Percentiles rank a stretch among this genome's conserved stretches.
phyloP scores from a whole-genome alignment of 2,329 filamentous ascomycete species.

The Colletotrichum theobromicola region DNA sequence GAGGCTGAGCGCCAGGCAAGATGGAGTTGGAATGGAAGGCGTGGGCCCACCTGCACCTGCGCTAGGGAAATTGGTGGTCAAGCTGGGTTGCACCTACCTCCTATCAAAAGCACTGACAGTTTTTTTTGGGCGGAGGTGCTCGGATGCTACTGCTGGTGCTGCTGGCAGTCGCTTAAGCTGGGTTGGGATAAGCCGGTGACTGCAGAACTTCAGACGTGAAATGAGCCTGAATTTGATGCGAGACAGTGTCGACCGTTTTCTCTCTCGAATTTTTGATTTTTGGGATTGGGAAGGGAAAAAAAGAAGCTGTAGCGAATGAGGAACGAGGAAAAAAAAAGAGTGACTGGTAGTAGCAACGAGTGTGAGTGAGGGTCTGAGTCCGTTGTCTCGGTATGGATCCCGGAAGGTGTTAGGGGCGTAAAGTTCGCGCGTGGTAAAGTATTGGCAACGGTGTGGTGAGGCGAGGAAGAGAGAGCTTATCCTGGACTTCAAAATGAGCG shows the following conservation, averaged over 20 bases:
- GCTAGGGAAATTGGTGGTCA: constrained; percentile 20
- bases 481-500: not conserved
- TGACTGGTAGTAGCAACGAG: constrained; percentile 1
- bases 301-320: not conserved
- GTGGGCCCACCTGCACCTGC: constrained; percentile 15
- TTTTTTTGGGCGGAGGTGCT: not conserved
- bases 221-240: not conserved
- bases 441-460: not conserved
- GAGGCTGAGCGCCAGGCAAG: constrained; percentile 19
- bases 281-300: not conserved
- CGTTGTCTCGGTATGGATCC: not conserved
- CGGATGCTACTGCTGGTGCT: not conserved
- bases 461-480: not conserved
- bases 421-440: not conserved
- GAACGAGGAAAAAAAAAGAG: not conserved
- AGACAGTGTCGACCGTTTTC: not conserved
- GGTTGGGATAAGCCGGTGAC: not conserved
- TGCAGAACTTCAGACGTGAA: not conserved
- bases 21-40: constrained; percentile 17
- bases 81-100: constrained; percentile 15
- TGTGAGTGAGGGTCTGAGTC: not conserved
- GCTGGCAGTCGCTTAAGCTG: not conserved
- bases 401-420: not conserved
- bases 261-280: not conserved
- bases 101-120: constrained; percentile 17